Conservation (phyloP, 2,329 filamentous ascomycete genomes). For the Colletotrichum lindemuthianum region DNA sequence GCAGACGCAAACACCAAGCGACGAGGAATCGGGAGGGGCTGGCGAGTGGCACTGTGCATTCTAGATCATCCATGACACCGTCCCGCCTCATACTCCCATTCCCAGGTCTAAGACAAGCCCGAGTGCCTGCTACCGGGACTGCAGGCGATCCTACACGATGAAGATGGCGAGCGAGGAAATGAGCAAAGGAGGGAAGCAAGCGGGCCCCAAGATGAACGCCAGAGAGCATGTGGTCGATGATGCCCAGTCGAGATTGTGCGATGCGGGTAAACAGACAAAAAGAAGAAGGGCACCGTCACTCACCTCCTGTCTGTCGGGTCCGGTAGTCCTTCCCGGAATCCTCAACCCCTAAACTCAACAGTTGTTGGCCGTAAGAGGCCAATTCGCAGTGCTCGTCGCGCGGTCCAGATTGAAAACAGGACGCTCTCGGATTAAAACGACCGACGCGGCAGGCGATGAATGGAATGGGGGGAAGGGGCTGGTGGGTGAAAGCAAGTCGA, state of each 20-base stretch:
- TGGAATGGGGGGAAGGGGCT: conserved; percentile 25
- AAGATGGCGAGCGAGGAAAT: conserved; percentile 18
- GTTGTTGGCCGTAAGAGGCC: conserved; percentile 42
- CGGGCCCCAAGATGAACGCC: not conserved
- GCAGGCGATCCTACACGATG: conserved; percentile 16
- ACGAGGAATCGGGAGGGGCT: conserved; percentile 30
- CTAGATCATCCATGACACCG: conserved; percentile 29
- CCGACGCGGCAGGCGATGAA: conserved; percentile 32
- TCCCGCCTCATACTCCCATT: conserved; percentile 29
- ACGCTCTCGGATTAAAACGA: conserved; percentile 17
- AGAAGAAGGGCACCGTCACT: conserved; percentile 27
- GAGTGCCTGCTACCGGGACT: conserved; percentile 18
- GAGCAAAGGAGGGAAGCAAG: conserved; percentile 1
- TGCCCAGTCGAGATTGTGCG: not conserved
- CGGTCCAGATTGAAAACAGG: conserved; percentile 31
- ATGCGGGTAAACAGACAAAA: not conserved
- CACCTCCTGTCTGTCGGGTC: conserved; percentile 33
- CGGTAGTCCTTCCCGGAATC: conserved; percentile 39
- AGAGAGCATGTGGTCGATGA: too few relatives aligned
- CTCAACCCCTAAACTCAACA: conserved; percentile 42
- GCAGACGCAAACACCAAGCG: conserved; percentile 18
- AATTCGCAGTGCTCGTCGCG: conserved; percentile 32
- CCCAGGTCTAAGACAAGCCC: conserved; percentile 37
- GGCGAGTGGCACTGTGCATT: conserved; percentile 12
- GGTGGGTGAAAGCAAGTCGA: conserved; percentile 17